These are phyloP conservation scores for Curvularia sp. DNA, from an alignment of 2,329 filamentous ascomycete genomes.

Conservation along the genomic window DNA sequence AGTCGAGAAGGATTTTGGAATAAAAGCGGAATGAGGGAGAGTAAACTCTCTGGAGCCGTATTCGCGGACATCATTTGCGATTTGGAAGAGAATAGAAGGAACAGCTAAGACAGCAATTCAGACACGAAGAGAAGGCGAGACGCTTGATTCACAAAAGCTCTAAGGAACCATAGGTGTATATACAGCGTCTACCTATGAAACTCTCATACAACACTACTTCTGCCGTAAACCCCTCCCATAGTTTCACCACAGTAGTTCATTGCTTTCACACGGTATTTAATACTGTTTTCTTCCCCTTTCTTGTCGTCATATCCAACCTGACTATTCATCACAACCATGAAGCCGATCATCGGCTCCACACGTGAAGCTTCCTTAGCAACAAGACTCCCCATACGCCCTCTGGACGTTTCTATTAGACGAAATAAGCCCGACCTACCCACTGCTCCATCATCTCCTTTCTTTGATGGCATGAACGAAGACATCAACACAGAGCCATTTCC, in stretches of 20 bases:
- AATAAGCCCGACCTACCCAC: background rate
- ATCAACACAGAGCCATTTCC: slow-evolving; percentile 16
- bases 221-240: background rate
- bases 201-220: background rate
- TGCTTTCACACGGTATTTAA: background rate
- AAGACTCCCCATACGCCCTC: background rate
- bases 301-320: background rate
- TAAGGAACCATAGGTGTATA: background rate
- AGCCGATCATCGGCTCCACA: background rate
- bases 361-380: background rate
- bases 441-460: slow-evolving; percentile 13
- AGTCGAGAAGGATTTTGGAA: background rate
- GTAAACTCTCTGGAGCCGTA: background rate
- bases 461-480: slow-evolving; percentile 7
- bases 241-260: background rate
- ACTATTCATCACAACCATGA: background rate
- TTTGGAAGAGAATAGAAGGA: too few species aligned
- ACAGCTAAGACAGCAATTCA: background rate
- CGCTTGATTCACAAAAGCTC: background rate
- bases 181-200: background rate
- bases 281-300: background rate
- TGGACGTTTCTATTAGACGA: background rate
- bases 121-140: background rate
- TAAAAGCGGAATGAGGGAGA: background rate
- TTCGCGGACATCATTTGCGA: too few species aligned